These are phyloP conservation scores for Lentinus polychrous DNA, from an alignment of 1,284 basidiomycete species.

Conservation along the genomic window DNA sequence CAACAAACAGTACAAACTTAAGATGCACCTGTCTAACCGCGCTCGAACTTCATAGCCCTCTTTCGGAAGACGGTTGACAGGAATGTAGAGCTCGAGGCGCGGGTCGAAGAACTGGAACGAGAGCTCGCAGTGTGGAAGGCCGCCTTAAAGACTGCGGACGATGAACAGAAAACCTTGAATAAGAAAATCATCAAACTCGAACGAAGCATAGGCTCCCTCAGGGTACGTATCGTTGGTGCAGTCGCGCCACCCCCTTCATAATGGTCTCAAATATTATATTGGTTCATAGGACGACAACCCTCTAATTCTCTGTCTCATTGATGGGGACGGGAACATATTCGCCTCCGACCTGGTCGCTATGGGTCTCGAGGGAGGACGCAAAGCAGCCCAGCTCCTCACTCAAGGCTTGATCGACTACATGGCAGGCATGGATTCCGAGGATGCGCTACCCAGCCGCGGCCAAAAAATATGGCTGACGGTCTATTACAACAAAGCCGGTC, in stretches of 20 bases:
- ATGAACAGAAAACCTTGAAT: slow-evolving; percentile 23
- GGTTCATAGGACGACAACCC: slow-evolving; percentile 31
- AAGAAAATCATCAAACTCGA: slow-evolving; percentile 25
- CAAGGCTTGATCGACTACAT: slow-evolving; percentile 33
- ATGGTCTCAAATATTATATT: neutral
- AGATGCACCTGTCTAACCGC: neutral
- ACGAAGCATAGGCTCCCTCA: slow-evolving; percentile 28
- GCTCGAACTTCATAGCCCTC: slow-evolving; percentile 16
- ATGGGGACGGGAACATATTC: slow-evolving; percentile 45
- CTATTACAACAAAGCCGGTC: slow-evolving; percentile 39
- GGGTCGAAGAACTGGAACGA: slow-evolving; percentile 30
- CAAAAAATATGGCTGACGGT: slow-evolving; percentile 35
- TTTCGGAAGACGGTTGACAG: slow-evolving; percentile 25
- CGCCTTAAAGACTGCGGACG: slow-evolving; percentile 28
- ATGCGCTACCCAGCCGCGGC: slow-evolving; percentile 22
- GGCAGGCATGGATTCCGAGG: slow-evolving; percentile 19
- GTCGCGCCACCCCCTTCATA: neutral
- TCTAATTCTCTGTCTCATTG: slow-evolving; percentile 34
- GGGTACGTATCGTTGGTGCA: slow-evolving; percentile 18
- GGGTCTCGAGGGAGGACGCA: slow-evolving; percentile 35
- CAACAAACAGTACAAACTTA: neutral
- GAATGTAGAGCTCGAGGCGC: slow-evolving; percentile 24
- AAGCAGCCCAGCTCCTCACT: slow-evolving; percentile 35
- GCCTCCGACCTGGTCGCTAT: slow-evolving; percentile 30
- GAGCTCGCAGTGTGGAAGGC: slow-evolving; percentile 34